Evolutionary conservation across 495 filamentous ascomycete genomes (phyloP).

Genomic region (Trichoderma erinaceum): DNA sequence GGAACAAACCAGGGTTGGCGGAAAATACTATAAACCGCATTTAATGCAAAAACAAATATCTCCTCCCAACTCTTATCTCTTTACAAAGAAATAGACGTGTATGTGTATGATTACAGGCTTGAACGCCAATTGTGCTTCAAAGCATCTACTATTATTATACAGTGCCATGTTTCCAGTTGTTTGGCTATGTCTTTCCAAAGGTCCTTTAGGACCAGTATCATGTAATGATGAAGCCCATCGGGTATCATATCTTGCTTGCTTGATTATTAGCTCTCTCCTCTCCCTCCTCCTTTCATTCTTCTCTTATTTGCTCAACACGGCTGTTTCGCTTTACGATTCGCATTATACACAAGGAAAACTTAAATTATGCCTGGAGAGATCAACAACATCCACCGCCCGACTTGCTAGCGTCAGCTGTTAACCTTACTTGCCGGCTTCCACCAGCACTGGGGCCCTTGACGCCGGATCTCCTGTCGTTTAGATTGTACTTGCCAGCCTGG

Average conservation of each 20-base stretch:
- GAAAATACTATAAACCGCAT: slow-evolving; percentile 10
- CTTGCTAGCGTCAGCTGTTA: slow-evolving; percentile 32
- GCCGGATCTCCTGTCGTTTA: slow-evolving; percentile 89
- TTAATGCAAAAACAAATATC: slow-evolving; percentile 1
- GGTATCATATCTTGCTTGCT: slow-evolving; percentile 1
- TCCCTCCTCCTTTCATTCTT: slow-evolving; percentile 12
- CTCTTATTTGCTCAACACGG: neutral
- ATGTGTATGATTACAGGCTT: neutral
- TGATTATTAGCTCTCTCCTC: too few relatives aligned
- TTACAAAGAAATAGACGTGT: neutral
- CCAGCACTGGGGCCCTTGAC: slow-evolving; percentile 62
- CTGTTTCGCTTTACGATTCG: neutral
- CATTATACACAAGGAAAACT: neutral
- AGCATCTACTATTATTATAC: slow-evolving; percentile 5
- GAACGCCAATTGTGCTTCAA: neutral
- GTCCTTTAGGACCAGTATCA: neutral
- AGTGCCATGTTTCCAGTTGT: neutral
- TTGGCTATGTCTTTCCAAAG: neutral
- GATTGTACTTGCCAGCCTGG: slow-evolving; percentile 83
- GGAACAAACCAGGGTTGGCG: neutral
- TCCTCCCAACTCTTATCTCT: neutral
- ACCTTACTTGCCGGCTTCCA: slow-evolving; percentile 43
- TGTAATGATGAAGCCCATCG: slow-evolving; percentile 13
- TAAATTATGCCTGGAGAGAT: neutral
- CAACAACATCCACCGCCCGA: slow-evolving; percentile 30